Conservation (phyloP, 306 rosid genomes). For the Casuarina cunninghamiana region DNA sequence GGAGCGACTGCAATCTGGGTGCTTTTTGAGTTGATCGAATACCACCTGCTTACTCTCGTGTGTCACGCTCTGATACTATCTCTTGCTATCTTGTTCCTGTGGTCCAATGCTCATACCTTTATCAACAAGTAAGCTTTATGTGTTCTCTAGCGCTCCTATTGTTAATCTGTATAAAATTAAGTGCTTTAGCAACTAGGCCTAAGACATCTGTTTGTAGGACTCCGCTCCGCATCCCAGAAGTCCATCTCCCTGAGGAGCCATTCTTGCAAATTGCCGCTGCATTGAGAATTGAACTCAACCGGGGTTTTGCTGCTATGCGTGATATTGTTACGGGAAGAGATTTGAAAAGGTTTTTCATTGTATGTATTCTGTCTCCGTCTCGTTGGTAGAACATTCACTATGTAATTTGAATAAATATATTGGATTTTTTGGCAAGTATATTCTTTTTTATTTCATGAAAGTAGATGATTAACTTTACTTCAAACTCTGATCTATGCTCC, state of each 20-base stretch:
- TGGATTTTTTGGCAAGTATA: background rate
- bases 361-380: constrained; percentile 33
- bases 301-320: constrained; percentile 49
- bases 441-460: background rate
- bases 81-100: constrained; percentile 76
- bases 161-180: background rate
- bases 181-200: background rate
- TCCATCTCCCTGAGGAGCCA: constrained; percentile 69
- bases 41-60: constrained; percentile 77
- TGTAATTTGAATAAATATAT: background rate
- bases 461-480: background rate
- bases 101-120: constrained; percentile 84
- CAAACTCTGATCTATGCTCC: background rate
- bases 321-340: constrained; percentile 69
- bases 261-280: constrained; percentile 56
- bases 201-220: constrained; percentile 46
- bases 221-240: constrained; percentile 70
- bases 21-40: constrained; percentile 80
- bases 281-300: constrained; percentile 60
- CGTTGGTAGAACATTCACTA: background rate
- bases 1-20: constrained; percentile 72
- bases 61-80: constrained; percentile 56
- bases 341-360: constrained; percentile 76
- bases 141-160: background rate
- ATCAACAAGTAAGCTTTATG: constrained; percentile 68